Conservation (phyloP, 2,329 filamentous ascomycete species). For the Aspergillus sp. region DNA sequence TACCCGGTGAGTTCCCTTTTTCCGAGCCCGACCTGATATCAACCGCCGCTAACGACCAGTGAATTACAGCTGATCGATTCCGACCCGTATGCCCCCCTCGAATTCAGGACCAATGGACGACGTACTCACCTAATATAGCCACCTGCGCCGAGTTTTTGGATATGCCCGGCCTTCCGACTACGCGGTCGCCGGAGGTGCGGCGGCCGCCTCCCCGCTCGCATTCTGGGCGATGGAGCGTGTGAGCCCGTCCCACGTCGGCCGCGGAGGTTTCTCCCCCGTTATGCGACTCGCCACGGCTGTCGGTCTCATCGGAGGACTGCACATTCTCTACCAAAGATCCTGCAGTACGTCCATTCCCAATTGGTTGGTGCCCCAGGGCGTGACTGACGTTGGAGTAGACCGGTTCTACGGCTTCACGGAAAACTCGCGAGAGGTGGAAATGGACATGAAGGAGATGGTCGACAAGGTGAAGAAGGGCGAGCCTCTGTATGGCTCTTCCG, state of each 20-base stretch:
- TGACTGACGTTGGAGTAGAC: slow-evolving; percentile 51
- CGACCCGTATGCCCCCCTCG: slow-evolving; percentile 71
- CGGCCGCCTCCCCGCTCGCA: slow-evolving; percentile 68
- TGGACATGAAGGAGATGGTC: slow-evolving; percentile 99
- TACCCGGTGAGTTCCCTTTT: slow-evolving; percentile 69
- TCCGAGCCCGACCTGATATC: neutral
- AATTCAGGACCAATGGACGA: slow-evolving; percentile 6
- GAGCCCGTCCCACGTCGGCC: slow-evolving; percentile 79
- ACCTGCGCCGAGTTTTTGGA: slow-evolving; percentile 82
- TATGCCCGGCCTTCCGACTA: slow-evolving; percentile 90
- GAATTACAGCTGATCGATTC: slow-evolving; percentile 86
- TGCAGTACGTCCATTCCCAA: slow-evolving; percentile 60
- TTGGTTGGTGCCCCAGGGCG: neutral
- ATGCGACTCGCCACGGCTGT: slow-evolving; percentile 76
- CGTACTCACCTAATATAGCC: slow-evolving; percentile 54
- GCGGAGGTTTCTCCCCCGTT: slow-evolving; percentile 74
- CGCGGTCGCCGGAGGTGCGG: slow-evolving; percentile 63
- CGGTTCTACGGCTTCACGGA: slow-evolving; percentile 95
- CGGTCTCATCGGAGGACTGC: slow-evolving; percentile 72
- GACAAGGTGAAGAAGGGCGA: slow-evolving; percentile 89
- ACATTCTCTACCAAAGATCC: slow-evolving; percentile 82
- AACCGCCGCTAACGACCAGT: slow-evolving; percentile 17
- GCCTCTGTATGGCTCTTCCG: slow-evolving; percentile 79
- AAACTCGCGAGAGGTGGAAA: slow-evolving; percentile 84
- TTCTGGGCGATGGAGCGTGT: slow-evolving; percentile 80